These are phyloP conservation scores for Senna siamea DNA, from an alignment of 306 rosid genomes.

Conservation along the genomic window DNA sequence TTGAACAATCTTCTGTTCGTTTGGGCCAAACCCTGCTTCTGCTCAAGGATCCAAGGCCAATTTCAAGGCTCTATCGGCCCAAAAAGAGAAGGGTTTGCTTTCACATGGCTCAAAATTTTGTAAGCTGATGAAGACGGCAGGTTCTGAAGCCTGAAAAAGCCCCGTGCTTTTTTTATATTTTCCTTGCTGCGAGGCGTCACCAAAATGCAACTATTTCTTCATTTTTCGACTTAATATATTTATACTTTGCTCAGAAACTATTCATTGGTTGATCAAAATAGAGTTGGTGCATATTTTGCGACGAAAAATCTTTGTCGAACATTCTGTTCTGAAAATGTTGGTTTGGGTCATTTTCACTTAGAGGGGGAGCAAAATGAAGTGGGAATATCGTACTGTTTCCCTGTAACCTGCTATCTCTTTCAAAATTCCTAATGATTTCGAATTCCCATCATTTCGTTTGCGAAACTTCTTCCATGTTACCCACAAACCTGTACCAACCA, in stretches of 20 bases:
- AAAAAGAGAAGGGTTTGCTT: not conserved
- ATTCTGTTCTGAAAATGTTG: conserved; percentile 14
- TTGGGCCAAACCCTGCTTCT: not conserved
- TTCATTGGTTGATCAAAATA: not conserved
- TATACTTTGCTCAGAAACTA: not conserved
- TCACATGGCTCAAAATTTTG: not conserved
- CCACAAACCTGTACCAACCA: conserved; percentile 12
- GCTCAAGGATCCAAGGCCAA: not conserved
- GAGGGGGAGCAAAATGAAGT: conserved; percentile 19
- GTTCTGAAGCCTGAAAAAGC: not conserved
- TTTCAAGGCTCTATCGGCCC: not conserved
- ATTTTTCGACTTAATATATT: not conserved
- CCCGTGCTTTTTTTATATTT: not conserved
- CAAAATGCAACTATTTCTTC: not conserved
- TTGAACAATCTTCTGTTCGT: too few species aligned
- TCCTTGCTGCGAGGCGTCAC: not conserved
- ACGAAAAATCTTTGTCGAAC: conserved; percentile 21
- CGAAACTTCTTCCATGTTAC: conserved; percentile 35
- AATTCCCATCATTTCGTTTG: conserved; percentile 36
- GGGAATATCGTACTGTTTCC: conserved; percentile 29
- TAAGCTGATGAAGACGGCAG: not conserved
- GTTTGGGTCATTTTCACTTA: conserved; percentile 11
- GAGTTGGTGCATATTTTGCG: not conserved
- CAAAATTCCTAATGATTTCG: conserved; percentile 43
- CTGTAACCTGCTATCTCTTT: conserved; percentile 27